Base-by-base conservation (phyloP, 257 asterid species). In the Marsdenia floribunda region DNA sequence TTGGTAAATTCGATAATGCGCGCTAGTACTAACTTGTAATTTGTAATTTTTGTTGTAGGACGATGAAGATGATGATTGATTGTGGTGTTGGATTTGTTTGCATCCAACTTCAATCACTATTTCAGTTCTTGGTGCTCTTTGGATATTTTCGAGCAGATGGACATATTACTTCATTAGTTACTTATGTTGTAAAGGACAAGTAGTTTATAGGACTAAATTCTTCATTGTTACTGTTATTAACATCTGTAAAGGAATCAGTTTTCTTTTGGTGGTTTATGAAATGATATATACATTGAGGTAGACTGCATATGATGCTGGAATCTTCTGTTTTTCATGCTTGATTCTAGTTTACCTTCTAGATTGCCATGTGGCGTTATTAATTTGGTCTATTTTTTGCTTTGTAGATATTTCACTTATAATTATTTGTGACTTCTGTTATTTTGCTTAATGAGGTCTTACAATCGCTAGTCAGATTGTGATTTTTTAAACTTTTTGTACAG, bases 31-130 rank as follows among this genome's bases (percentile, higher is more conserved):
- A 70, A n/a, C 35, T 26, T 53, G 40, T 29, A 19, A 5, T 35
- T 29, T 65, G 38, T 66, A 40, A 47, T 3, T 50, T 67, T 74
- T 26, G 44, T 63, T 80, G 82, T 44, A 85, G 92, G 87, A 84
- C 64, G 94, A 87, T 2, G 92, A 81, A 53, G 86, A 88, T 14
- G 88, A 83, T n/a, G 88, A 84, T 54, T 86, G 78, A 76, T 49
- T 63, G n/a, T 38, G 46, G 16, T 15, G 33, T 77, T 37, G 22
- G 77, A 54, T 42, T 69, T 37, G 49, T 44, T 47, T 54, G 18
- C 72, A 5, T 57, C 26, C n/a, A 73, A 55, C 14, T 67, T 63
- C 5, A 47, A 72, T 42, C 70, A 68, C 21, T 61, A 35, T 73
- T 77, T 64, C 66, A 76, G n/a, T 75, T 68, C 80, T 71, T 80